Evolutionary conservation across 345 rosid species (phyloP), one percentile per base, ranked within the genome.

Genomic region (Camelina neglecta): DNA sequence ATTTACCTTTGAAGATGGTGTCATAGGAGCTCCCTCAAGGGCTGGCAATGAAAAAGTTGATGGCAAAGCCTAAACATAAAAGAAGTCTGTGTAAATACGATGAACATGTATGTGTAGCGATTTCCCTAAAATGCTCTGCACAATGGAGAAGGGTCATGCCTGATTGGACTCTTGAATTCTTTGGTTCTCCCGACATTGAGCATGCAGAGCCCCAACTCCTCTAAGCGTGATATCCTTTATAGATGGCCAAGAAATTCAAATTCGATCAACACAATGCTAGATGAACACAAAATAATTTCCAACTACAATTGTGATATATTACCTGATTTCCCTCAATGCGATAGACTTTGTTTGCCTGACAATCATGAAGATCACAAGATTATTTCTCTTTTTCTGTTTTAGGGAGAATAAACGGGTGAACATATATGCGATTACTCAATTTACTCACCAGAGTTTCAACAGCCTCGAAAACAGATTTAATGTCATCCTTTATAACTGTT

Each of bases 321-420:
- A 89, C 93, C 96, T 90, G 92, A 69, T 87, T 90, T 72, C 76
- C 90, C 85, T 87, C 93, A 35, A 90, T 81, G 72, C 79, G 79
- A 48, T 18, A 69, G 61, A 90, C 83, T 85, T 84, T 87, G 72
- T 54, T 81, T 72, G 84, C 87, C 96, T 90, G 79, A 65, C 48
- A 73, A 54, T 59, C 10, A 33, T 33, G 26, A 73, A 69, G 36
- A 58, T 36, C 26, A 64, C 29, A 71, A 54, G 6, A 55, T 55
- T 16, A 61, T 2, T n/a, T 7, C 44, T 29, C 21, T 26, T 56
- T 59, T 60, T 24, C 35, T 18, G 44, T 10, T 13, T 56, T 36
- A 77, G 45, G 55, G 41, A 31, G 48, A 13, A 71, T 9, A 12
- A 35, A 23, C 10, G n/a, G 41, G 62, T 36, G n/a, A n/a, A 16